These are phyloP conservation scores for Talaromyces albobiverticillius DNA, from an alignment of 2,329 filamentous ascomycete genomes.

Conservation along the genomic window DNA sequence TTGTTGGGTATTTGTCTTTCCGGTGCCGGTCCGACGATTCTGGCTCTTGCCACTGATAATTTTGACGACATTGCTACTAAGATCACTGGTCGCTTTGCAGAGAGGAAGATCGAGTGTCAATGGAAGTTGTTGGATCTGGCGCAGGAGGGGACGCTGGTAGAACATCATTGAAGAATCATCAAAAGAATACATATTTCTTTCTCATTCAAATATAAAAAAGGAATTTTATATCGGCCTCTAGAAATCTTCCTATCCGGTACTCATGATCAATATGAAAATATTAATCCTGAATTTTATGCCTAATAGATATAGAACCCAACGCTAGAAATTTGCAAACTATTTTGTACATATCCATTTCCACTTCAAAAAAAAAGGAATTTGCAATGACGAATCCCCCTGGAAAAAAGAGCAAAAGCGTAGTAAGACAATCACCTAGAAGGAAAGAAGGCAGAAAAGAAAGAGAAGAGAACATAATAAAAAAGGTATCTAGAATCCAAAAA, in stretches of 20 bases:
- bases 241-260: too few species aligned
- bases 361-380: neutral
- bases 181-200: too few species aligned
- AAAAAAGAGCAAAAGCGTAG: neutral
- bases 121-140: constrained; percentile 90
- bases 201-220: too few species aligned
- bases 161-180: constrained; percentile 12
- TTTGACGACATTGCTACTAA: constrained; percentile 81
- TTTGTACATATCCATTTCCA: constrained; percentile 8
- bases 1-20: constrained; percentile 92
- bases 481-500: constrained; percentile 2
- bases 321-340: constrained; percentile 8
- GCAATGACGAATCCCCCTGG: neutral
- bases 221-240: too few species aligned
- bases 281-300: neutral
- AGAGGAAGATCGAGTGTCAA: constrained; percentile 65
- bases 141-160: constrained; percentile 54
- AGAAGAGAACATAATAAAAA: constrained; percentile 15
- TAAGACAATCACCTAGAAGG: constrained; percentile 5
- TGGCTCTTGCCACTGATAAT: constrained; percentile 85
- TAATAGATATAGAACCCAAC: neutral
- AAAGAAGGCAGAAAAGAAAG: constrained; percentile 8
- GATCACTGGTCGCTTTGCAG: constrained; percentile 71
- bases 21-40: constrained; percentile 89
- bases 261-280: neutral